These are phyloP conservation scores for Cryomyces minteri DNA, from an alignment of 495 filamentous ascomycete species.

Conservation along the genomic window DNA sequence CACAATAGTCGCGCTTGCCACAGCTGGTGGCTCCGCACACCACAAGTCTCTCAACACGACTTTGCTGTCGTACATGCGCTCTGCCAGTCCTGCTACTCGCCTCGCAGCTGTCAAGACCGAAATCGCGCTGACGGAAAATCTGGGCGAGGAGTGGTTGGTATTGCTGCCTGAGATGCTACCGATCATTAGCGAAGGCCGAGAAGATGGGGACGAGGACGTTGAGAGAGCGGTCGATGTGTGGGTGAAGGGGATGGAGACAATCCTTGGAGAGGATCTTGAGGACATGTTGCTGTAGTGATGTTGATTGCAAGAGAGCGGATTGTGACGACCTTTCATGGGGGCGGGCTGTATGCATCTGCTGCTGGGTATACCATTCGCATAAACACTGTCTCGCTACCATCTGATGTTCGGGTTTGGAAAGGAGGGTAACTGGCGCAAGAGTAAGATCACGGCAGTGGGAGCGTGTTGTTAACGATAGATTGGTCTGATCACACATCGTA, in stretches of 20 bases:
- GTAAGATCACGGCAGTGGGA: no score
- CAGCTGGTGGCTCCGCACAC: conserved; percentile 59
- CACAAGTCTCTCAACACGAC: conserved; percentile 61
- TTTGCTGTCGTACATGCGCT: conserved; percentile 49
- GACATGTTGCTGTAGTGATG: conserved; percentile 59
- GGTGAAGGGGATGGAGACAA: conserved; percentile 72
- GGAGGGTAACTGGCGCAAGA: no score
- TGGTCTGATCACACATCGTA: no score
- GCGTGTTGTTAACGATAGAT: no score
- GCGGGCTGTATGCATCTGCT: no score
- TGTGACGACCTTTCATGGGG: no score
- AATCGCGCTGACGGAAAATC: conserved; percentile 50
- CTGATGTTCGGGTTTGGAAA: no score
- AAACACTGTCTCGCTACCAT: no score
- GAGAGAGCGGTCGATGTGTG: conserved; percentile 74
- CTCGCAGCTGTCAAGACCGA: conserved; percentile 65
- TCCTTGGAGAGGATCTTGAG: conserved; percentile 73
- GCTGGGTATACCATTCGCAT: no score
- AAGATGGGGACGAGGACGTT: conserved; percentile 86
- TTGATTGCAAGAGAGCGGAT: no score
- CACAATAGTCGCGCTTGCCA: conserved; percentile 61
- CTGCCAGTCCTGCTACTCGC: conserved; percentile 43
- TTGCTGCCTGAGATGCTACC: conserved; percentile 88
- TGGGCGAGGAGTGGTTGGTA: conserved; percentile 85
- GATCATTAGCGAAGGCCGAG: conserved; percentile 80